phyloP scores from a whole-genome alignment of 257 asterid genomes.

The Solanum piurae region DNA sequence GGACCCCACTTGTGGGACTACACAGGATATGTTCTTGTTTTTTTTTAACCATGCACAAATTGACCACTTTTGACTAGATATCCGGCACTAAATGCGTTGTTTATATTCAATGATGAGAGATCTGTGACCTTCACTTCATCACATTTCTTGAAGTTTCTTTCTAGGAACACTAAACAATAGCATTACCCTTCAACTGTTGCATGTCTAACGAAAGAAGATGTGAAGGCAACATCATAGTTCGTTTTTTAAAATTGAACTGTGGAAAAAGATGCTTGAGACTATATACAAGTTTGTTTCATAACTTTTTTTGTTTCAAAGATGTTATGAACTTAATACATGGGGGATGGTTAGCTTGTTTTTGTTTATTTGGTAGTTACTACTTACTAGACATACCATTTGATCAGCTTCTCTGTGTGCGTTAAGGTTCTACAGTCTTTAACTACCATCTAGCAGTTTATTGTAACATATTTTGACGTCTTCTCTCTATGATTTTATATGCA shows the following conservation, averaged over 20 bases:
- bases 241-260: background rate
- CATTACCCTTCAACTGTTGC: background rate
- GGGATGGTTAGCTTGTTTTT: background rate
- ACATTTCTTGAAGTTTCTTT: background rate
- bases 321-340: background rate
- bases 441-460: background rate
- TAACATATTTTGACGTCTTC: background rate
- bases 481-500: constrained; percentile 21
- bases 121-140: background rate
- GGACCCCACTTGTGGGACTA: background rate
- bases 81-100: background rate
- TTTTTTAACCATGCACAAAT: background rate
- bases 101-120: background rate
- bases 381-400: background rate
- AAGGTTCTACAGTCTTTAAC: background rate
- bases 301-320: background rate
- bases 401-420: background rate
- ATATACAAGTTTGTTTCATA: background rate
- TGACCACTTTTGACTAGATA: background rate
- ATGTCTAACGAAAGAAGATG: background rate
- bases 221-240: background rate
- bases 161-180: background rate
- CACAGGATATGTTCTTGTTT: background rate
- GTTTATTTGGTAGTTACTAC: background rate
- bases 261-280: background rate